These are phyloP conservation scores for Gelatoporia subvermispora DNA, from an alignment of 768 basidiomycete species.

Conservation along the genomic window DNA sequence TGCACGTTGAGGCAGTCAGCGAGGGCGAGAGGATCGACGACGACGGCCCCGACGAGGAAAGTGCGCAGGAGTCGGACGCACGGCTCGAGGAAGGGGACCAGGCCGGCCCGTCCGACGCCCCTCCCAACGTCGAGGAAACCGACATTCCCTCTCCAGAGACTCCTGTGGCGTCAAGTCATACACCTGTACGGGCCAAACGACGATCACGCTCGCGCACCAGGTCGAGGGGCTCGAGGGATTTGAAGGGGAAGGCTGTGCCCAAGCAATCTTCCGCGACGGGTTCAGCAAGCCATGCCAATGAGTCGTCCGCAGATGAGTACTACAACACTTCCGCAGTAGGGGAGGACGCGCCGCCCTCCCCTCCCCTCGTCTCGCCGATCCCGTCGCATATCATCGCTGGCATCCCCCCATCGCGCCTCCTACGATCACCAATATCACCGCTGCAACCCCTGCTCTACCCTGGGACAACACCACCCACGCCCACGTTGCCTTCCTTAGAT, in stretches of 20 bases:
- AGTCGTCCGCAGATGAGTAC: conserved; percentile 64
- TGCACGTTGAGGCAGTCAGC: conserved; percentile 79
- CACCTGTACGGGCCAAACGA: conserved; percentile 54
- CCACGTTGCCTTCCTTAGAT: conserved; percentile 66
- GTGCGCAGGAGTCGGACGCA: conserved; percentile 22
- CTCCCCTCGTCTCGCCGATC: conserved; percentile 47
- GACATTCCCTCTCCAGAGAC: conserved; percentile 19
- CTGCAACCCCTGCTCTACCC: conserved; percentile 57
- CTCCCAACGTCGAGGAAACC: conserved; percentile 18
- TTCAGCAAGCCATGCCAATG: conserved; percentile 40
- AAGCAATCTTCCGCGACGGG: conserved; percentile 42
- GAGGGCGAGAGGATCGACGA: conserved; percentile 63
- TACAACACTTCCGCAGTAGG: conserved; percentile 11
- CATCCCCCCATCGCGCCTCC: conserved; percentile 35
- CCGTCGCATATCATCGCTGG: conserved; percentile 46
- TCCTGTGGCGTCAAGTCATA: conserved; percentile 26
- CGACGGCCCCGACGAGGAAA: conserved; percentile 30
- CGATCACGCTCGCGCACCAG: conserved; percentile 67
- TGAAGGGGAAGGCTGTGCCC: conserved; percentile 55
- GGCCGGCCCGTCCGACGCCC: conserved; percentile 3
- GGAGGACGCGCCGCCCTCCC: conserved; percentile 36
- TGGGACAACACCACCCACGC: conserved; percentile 62
- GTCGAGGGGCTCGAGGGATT: conserved; percentile 61
- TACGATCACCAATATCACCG: conserved; percentile 37
- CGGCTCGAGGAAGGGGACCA: conserved; percentile 6